Conservation (phyloP, 768 basidiomycete genomes). For the Macrolepiota albuminosa region DNA sequence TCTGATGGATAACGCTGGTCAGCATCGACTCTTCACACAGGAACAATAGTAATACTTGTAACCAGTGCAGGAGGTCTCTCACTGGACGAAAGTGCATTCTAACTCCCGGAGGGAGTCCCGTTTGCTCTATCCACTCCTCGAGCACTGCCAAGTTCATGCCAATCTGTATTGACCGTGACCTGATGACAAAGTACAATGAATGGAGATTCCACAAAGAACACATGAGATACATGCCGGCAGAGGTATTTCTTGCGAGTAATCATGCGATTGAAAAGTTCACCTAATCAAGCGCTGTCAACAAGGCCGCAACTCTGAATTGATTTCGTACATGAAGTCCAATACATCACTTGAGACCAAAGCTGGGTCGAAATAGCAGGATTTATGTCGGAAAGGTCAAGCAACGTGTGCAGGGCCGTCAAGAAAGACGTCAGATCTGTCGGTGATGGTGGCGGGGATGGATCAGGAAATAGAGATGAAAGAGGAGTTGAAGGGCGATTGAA, state of each 20-base stretch:
- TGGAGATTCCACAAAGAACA: not conserved
- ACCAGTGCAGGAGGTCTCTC: slow-evolving; percentile 78
- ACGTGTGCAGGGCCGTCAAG: slow-evolving; percentile 78
- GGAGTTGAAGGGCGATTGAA: slow-evolving; percentile 47
- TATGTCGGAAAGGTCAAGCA: slow-evolving; percentile 82
- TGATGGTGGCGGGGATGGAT: slow-evolving; percentile 37
- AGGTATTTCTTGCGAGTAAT: slow-evolving; percentile 92
- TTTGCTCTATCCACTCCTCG: slow-evolving; percentile 88
- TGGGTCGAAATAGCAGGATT: slow-evolving; percentile 88
- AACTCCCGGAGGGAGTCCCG: slow-evolving; percentile 76
- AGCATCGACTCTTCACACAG: not conserved
- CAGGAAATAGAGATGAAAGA: slow-evolving; percentile 45
- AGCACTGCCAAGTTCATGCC: slow-evolving; percentile 78
- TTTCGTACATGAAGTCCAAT: slow-evolving; percentile 91
- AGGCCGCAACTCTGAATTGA: not conserved
- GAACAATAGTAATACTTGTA: slow-evolving; percentile 51
- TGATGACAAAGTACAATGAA: slow-evolving; percentile 18
- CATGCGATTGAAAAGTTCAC: slow-evolving; percentile 82
- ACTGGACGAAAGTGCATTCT: slow-evolving; percentile 80
- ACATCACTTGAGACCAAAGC: slow-evolving; percentile 96
- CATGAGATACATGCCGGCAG: slow-evolving; percentile 57
- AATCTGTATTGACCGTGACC: slow-evolving; percentile 86
- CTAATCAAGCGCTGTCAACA: slow-evolving; percentile 32
- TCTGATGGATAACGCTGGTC: slow-evolving; percentile 34
- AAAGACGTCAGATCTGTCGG: slow-evolving; percentile 65